Percentiles rank a stretch among this genome's conserved stretches.
Evolutionary conservation across 169 alveolate genomes (phyloP).

Genomic region (Besnoitia besnoiti): DNA sequence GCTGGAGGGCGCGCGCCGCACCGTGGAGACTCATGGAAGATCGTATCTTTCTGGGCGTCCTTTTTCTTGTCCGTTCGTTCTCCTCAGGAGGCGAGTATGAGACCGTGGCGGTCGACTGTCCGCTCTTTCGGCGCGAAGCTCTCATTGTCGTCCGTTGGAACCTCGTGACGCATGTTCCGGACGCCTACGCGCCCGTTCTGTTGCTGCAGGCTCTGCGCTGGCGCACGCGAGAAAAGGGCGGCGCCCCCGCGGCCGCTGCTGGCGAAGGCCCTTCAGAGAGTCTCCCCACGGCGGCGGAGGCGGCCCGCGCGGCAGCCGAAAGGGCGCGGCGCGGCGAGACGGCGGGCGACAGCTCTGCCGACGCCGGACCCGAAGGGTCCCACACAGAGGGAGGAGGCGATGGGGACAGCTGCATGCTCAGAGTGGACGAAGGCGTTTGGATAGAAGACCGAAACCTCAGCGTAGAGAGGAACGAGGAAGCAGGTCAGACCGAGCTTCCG

Average conservation of each 20-base stretch:
- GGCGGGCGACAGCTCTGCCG: neutral
- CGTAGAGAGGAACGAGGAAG: neutral
- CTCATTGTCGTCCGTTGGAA: constrained; percentile 27
- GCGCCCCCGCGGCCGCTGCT: neutral
- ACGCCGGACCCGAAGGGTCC: neutral
- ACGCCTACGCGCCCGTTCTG: constrained; percentile 14
- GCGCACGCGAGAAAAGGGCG: neutral
- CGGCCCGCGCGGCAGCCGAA: neutral
- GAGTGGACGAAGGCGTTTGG: no score
- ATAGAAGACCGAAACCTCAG: neutral
- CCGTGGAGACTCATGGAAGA: no score
- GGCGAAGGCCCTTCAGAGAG: no score
- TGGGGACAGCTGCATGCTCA: neutral
- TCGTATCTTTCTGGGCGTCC: no score
- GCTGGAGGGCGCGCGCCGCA: no score
- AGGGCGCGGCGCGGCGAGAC: neutral
- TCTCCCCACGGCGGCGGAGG: neutral
- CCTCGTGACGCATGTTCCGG: neutral
- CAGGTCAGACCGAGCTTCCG: neutral
- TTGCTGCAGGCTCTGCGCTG: neutral
- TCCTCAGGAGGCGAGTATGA: constrained; percentile 96
- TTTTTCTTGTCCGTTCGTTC: neutral
- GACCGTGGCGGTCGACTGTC: constrained; percentile 81
- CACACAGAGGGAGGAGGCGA: neutral
- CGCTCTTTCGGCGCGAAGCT: constrained; percentile 48